Percentiles rank a stretch among this genome's conserved stretches.
Conservation (phyloP, 805 yeast species). For the Kodamaea jinghongensis region DNA sequence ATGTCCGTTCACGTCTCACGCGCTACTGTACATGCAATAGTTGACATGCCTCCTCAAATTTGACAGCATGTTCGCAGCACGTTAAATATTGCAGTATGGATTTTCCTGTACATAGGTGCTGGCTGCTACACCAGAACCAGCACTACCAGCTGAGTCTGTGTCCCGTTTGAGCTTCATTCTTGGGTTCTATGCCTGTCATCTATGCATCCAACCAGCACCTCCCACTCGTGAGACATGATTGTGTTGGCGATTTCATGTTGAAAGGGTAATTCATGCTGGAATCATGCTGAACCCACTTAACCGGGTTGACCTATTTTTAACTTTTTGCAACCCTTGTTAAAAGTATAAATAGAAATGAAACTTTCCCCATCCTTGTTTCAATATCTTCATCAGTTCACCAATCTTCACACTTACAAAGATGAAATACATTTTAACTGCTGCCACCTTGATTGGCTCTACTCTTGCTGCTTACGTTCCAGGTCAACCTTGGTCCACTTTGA, state of each 20-base stretch:
- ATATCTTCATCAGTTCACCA: constrained; percentile 2
- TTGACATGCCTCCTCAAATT: not conserved
- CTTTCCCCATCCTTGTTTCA: not conserved
- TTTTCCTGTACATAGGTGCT: constrained; percentile 2
- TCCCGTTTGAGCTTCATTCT: too few relatives aligned
- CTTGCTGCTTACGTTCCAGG: constrained; percentile 25
- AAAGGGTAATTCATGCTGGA: too few relatives aligned
- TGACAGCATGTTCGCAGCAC: not conserved
- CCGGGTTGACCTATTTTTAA: too few relatives aligned
- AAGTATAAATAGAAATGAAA: too few relatives aligned
- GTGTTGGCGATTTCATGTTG: too few relatives aligned
- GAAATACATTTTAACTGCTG: constrained; percentile 21
- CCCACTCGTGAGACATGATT: too few relatives aligned
- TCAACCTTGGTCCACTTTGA: constrained; percentile 28
- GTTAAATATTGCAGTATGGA: not conserved
- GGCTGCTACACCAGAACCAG: constrained; percentile 5
- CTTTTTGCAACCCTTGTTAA: too few relatives aligned
- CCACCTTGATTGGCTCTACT: constrained; percentile 13
- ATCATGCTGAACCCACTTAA: too few relatives aligned
- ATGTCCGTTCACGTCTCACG: too few relatives aligned
- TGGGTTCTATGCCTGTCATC: too few relatives aligned
- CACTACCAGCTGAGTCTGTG: not conserved
- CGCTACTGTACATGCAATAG: too few relatives aligned
- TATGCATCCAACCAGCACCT: too few relatives aligned
- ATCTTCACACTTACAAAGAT: constrained; percentile 10